These are phyloP conservation scores for Atkinsonella hypoxylon DNA, from an alignment of 2,329 filamentous ascomycete genomes.

Conservation along the genomic window DNA sequence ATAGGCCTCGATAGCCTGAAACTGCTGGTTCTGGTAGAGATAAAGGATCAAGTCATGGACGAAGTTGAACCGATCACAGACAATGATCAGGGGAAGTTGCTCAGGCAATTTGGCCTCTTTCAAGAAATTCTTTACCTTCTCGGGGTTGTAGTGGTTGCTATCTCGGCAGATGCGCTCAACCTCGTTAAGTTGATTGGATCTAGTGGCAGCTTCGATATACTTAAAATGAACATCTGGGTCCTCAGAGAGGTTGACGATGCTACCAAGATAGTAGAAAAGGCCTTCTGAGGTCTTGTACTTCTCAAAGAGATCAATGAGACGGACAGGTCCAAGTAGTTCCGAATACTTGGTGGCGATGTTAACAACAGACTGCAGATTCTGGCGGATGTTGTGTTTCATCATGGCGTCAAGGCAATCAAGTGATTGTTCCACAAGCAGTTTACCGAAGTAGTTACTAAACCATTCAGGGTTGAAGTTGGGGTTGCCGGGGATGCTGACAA, in stretches of 20 bases:
- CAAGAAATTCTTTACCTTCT: constrained; percentile 98
- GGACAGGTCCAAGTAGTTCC: constrained; percentile 77
- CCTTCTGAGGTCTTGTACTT: constrained; percentile 96
- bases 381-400: constrained; percentile 92
- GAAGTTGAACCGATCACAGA: constrained; percentile 99
- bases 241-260: constrained; percentile 93
- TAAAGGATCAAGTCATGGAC: constrained; percentile 94
- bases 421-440: constrained; percentile 88
- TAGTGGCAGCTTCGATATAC: constrained; percentile 95
- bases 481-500: constrained; percentile 68
- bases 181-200: constrained; percentile 86
- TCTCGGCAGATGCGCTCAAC: constrained; percentile 96
- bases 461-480: constrained; percentile 86
- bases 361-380: constrained; percentile 89
- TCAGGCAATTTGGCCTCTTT: constrained; percentile 90
- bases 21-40: constrained; percentile 97
- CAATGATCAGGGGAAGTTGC: constrained; percentile 91
- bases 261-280: constrained; percentile 95
- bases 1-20: constrained; percentile 96
- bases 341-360: constrained; percentile 97
- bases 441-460: constrained; percentile 85
- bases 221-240: constrained; percentile 97
- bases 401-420: constrained; percentile 91
- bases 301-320: constrained; percentile 86
- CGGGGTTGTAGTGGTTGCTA: constrained; percentile 77